These are phyloP conservation scores for Anisodus acutangulus DNA, from an alignment of 257 asterid species.

Conservation along the genomic window DNA sequence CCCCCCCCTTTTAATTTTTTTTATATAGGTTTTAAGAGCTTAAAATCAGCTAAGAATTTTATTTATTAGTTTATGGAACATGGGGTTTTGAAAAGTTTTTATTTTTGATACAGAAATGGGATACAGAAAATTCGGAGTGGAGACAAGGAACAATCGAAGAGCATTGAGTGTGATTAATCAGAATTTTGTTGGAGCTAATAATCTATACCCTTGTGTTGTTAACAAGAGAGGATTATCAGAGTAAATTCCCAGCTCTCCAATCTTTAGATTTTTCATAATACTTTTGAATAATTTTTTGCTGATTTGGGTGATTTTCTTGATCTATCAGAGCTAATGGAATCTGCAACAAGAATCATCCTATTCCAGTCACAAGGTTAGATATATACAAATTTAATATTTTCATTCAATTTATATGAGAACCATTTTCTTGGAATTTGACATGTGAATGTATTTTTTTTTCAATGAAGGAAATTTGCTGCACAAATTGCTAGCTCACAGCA, in stretches of 20 bases:
- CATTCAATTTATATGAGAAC: background rate
- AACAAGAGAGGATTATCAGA: conserved; percentile 69
- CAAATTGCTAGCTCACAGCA: conserved; percentile 63
- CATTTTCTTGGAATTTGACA: background rate
- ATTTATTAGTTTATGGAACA: background rate
- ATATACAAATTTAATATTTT: background rate
- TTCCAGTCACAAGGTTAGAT: conserved; percentile 60
- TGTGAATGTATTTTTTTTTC: background rate
- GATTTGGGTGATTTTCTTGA: conserved; percentile 14
- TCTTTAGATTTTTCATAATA: background rate
- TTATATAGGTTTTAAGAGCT: background rate
- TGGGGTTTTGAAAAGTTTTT: background rate
- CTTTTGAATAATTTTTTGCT: conserved; percentile 12
- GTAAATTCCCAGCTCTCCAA: conserved; percentile 51
- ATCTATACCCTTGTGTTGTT: conserved; percentile 48
- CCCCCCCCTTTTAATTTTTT: background rate
- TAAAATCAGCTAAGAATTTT: background rate
- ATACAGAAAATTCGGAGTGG: conserved; percentile 66
- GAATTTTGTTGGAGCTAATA: conserved; percentile 51
- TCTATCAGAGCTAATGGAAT: conserved; percentile 55
- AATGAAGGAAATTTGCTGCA: conserved; percentile 71
- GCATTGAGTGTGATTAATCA: conserved; percentile 67
- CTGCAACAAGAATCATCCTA: conserved; percentile 51
- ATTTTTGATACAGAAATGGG: conserved; percentile 36
- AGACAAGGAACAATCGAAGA: conserved; percentile 65